Evolutionary conservation across 1,284 basidiomycete species (phyloP), one percentile per base, ranked within the genome.

Genomic region (Naganishia liquefaciens): DNA sequence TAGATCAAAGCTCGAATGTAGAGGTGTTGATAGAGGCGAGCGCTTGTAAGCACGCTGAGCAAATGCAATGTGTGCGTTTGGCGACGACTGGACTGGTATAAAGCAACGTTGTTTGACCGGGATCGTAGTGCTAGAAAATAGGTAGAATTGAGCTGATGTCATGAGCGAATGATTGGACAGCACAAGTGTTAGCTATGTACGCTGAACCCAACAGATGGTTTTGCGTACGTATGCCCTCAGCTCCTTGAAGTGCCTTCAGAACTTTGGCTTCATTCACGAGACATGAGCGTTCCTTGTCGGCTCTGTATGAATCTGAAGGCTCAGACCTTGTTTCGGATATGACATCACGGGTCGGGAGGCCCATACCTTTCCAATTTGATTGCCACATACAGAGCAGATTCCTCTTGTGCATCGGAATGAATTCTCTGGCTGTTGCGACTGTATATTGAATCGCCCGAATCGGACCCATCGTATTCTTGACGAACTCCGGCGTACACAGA

Each of bases 351-450:
- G 10, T n/a, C 9, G 5, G 21, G 28, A 30, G n/a, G n/a, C 15
- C 17, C 63, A 19, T 39, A 67, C 66, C 42, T 60, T 47, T 67
- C 66, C 40, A 67, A 47, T 57, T 67, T 67, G 66, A 67, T 67
- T 11, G 66, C 66, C 25, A 67, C 66, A 37, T 64, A 63, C 28
- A 53, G 50, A 46, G 33, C 30, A 21, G n/a, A 21, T n/a, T 5
- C 42, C 23, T 50, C n/a, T 40, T 39, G 11, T 15, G 40, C 15
- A 50, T 13, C 40, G 21, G 9, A 10, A 19, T 19, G 10, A 17
- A 42, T 11, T 11, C 40, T 28, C 25, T 46, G 28, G 17, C 30
- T 43, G 15, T 46, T 47, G 13, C 40, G 40, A 28, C 54, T 52
- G 6, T 23, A 28, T 2, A 15, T 51, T 3, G 33, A 60, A 9